Evolutionary conservation across 495 filamentous ascomycete species (phyloP).

Genomic region (Aspergillus incahuasiensis): DNA sequence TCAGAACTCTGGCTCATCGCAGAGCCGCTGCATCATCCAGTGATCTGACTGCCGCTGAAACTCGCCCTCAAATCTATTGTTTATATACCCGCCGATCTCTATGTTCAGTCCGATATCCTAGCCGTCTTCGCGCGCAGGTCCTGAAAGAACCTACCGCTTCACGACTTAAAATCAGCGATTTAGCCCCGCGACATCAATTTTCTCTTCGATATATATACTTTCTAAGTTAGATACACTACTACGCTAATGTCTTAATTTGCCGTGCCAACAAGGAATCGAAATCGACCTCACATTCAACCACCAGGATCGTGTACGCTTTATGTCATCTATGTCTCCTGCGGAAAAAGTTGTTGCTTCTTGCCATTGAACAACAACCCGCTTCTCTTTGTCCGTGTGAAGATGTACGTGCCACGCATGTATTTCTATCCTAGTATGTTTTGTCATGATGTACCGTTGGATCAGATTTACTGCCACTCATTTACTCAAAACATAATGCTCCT

Average conservation of each 20-base stretch:
- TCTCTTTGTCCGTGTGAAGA: background rate
- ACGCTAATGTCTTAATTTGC: slow-evolving; percentile 2
- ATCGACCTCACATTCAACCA: background rate
- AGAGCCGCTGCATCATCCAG: slow-evolving; percentile 32
- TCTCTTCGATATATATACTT: slow-evolving; percentile 25
- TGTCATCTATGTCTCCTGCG: background rate
- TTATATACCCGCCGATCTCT: slow-evolving; percentile 17
- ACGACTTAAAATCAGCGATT: slow-evolving; percentile 19
- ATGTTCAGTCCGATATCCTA: background rate
- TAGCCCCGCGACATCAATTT: slow-evolving; percentile 19
- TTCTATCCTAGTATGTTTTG: background rate
- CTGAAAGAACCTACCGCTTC: background rate
- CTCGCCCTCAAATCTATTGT: background rate
- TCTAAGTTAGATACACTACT: slow-evolving; percentile 1
- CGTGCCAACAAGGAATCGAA: background rate
- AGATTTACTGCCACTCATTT: background rate
- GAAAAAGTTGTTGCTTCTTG: background rate
- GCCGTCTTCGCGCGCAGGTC: background rate
- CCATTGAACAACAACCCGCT: background rate
- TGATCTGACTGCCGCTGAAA: slow-evolving; percentile 9
- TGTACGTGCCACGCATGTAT: background rate
- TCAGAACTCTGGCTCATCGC: slow-evolving; percentile 32
- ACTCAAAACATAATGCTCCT: background rate
- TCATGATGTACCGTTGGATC: background rate
- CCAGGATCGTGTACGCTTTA: slow-evolving; percentile 6